Base-by-base conservation (phyloP, 805 yeast species). In the Wickerhamiella parazyma region DNA sequence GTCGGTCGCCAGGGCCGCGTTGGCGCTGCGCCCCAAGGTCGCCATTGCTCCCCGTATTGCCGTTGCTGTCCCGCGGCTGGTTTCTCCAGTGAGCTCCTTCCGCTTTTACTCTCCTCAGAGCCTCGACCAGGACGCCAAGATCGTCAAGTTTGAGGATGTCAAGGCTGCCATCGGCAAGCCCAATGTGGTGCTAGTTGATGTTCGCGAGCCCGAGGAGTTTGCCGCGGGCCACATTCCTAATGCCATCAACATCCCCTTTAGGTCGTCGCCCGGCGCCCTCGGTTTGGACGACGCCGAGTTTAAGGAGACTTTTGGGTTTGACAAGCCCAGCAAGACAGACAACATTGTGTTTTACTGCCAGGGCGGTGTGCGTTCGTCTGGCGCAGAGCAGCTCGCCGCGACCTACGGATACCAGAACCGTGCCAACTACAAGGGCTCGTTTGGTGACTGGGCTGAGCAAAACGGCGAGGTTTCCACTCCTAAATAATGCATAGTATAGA, bases 201-300 rank as follows among this genome's bases (percentile, higher is more conserved):
- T 84, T 17, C 76, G 98, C 59, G 97, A 89, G 66, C 95, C 96
- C 5, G 71, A 68, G 20, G 98, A 89, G 64, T 70, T 65, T 55
- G 65, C 64, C 31, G 75, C 67, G 38, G 95, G 95, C 35, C 76
- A 73, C 57, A 80, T 89, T 53, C 95, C 95, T 22, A 72, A 75
- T 11, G 79, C 97, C 5, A 62, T 87, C 45, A 91, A 91, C 58
- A 72, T 89, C 46, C 97, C 98, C 16, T 79, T 77, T 65, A 85
- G 85, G 57, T 75, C 91, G 4, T 74, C 87, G 10, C 97, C 97
- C 0, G 94, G 95, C 17, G 97, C 97, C 0, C 69, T 89, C 48
- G 85, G 83, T 39, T 71, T 89, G 40, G 63, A 78, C 1, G 70
- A 72, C 5, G 94, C 82, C 44, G 94, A 83, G 51, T 89, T 91